Percentiles rank a stretch among this genome's conserved stretches.
These are phyloP conservation scores for Chlorophyllum brunneum DNA, from an alignment of 768 basidiomycete genomes.

Conservation along the genomic window DNA sequence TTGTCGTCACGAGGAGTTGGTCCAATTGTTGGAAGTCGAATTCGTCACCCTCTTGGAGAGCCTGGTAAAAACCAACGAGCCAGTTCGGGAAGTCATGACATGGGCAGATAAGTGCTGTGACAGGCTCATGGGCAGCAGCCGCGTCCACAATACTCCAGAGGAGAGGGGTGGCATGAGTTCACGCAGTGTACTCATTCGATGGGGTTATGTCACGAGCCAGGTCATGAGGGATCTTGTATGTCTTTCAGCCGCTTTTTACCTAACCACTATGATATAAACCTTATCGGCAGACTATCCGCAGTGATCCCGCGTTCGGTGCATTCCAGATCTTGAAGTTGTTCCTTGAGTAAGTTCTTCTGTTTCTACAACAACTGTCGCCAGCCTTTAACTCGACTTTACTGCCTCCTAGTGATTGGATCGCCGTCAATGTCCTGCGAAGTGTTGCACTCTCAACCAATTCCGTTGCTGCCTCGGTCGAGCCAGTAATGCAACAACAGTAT, in stretches of 20 bases:
- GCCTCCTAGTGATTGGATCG: slow-evolving; percentile 84
- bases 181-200: slow-evolving; percentile 81
- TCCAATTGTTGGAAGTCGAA: slow-evolving; percentile 81
- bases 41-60: slow-evolving; percentile 75
- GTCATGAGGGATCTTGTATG: slow-evolving; percentile 88
- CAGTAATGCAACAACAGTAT: slow-evolving; percentile 88
- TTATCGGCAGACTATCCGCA: slow-evolving; percentile 71
- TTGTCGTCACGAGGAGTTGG: slow-evolving; percentile 85
- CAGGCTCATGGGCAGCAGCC: slow-evolving; percentile 68
- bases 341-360: slow-evolving; percentile 62
- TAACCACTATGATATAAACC: slow-evolving; percentile 8
- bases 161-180: slow-evolving; percentile 83
- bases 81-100: slow-evolving; percentile 82
- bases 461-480: slow-evolving; percentile 88
- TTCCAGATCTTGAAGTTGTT: slow-evolving; percentile 91
- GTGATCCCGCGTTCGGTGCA: slow-evolving; percentile 88
- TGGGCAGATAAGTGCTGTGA: slow-evolving; percentile 93
- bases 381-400: slow-evolving; percentile 11
- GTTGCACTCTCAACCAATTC: slow-evolving; percentile 90
- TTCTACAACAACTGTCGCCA: slow-evolving; percentile 1
- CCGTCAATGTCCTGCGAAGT: slow-evolving; percentile 80
- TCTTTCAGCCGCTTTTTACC: slow-evolving; percentile 14
- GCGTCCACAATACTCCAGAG: slow-evolving; percentile 52
- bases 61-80: slow-evolving; percentile 67
- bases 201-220: slow-evolving; percentile 92